Evolutionary conservation across 2,329 filamentous ascomycete genomes (phyloP), one percentile per base, ranked within the genome.

Genomic region (Chalaropsis thielavioides): DNA sequence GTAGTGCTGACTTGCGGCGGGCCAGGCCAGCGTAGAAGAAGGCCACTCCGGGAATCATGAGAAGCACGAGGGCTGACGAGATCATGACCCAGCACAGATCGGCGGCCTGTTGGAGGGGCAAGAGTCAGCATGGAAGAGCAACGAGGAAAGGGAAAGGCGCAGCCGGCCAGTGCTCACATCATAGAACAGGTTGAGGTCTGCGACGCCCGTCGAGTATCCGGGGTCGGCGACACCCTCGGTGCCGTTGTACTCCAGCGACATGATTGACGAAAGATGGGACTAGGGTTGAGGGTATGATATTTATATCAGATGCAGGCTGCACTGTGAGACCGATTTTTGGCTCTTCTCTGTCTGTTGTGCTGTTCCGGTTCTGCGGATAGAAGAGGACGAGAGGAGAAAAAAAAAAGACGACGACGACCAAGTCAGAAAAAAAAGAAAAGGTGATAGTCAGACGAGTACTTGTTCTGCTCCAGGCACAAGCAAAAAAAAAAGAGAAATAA

Each of bases 1-100:
- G 89, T 64, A 96, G 80, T 3, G 91, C 91, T 0, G 90, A 95
- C 78, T 95, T 96, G 74, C 91, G 85, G 65, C 90, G 86, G 17
- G 91, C 90, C 17, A 95, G 86, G 69, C 90, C 91, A 54, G 89
- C 92, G 79, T 96, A 96, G 81, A 95, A 95, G 81, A 95, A 94
- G 63, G 90, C 91, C 72, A 95, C 90, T 66, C 91, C 91, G 44
- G 91, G 91, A 74, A 95, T 90, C 90, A 95, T 95, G 73, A 95
- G 84, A 70, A 95, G 79, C 66, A 95, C 90, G 61, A 95, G 83
- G 17, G 88, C 89, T 2, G 90, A 83, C 41, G 83, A 84, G 63
- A 84, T 83, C 71, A 91, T 79, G 72, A 95, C 83, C 86, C 89
- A 96, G 66, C 87, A 83, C 72, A 95, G 84, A 76, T 95, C 85